A percentile compares a stretch with the other conserved stretches of the same genome.
phyloP scores from a whole-genome alignment of 805 yeast genomes.

The Yamadazyma sp. region DNA sequence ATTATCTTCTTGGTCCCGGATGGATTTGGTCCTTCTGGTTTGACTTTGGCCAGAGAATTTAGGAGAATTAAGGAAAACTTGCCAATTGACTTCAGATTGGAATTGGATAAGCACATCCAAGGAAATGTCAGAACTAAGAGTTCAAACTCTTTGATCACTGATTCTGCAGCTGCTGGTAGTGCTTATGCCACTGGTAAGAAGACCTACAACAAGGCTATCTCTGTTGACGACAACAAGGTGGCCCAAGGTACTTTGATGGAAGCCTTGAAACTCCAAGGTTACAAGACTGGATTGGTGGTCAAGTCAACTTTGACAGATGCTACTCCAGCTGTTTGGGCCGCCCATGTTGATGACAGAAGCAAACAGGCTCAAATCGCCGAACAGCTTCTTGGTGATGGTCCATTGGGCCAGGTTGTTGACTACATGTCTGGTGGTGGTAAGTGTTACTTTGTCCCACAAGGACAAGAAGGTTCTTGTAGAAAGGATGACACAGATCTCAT shows the following conservation, averaged over 20 bases:
- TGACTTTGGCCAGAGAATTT: constrained; percentile 76
- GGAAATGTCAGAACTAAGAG: constrained; percentile 88
- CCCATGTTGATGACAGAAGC: constrained; percentile 74
- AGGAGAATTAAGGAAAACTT: constrained; percentile 60
- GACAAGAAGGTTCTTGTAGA: constrained; percentile 55
- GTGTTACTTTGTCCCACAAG: constrained; percentile 72
- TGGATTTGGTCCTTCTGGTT: constrained; percentile 93
- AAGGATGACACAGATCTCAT: constrained; percentile 68
- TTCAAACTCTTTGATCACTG: constrained; percentile 75
- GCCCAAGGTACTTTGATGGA: constrained; percentile 91
- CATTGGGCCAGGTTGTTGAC: constrained; percentile 74
- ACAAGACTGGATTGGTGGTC: constrained; percentile 84
- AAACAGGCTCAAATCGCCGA: constrained; percentile 85
- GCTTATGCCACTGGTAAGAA: constrained; percentile 86
- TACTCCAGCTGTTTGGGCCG: constrained; percentile 86
- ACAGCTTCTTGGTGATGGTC: constrained; percentile 78
- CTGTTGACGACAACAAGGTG: constrained; percentile 62
- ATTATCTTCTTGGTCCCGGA: constrained; percentile 88
- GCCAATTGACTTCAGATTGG: constrained; percentile 53
- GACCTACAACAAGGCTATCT: constrained; percentile 75
- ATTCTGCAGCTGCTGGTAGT: constrained; percentile 97
- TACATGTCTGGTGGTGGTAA: constrained; percentile 91
- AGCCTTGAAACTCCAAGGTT: constrained; percentile 80
- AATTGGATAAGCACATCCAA: constrained; percentile 66
- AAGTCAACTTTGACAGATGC: constrained; percentile 94